Base-by-base conservation (phyloP, 257 asterid species). In the Solanum pimpinellifolium region DNA sequence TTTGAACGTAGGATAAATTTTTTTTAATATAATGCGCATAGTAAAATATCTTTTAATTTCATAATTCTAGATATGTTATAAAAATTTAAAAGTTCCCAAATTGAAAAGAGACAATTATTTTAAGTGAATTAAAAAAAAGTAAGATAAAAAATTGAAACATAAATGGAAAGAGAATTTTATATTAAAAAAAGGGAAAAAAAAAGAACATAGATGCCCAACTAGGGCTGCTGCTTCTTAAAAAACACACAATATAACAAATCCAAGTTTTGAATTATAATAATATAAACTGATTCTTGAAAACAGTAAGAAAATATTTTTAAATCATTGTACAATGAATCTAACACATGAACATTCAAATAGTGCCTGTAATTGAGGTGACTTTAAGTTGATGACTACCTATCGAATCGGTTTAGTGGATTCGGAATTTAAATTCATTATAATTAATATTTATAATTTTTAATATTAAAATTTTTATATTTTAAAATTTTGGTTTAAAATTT, bases 271-370 rank as follows among this genome's bases (percentile, higher is more conserved):
- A 47, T 80, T 80, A 14, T 47, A 80, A 80, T 47, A 39, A 80
- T 29, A 47, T 4, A 20, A 47, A 31, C 27, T 35, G 85, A 47
- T 46, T 78, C 65, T 15, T 78, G 41, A 9, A 47, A 80, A 80
- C 68, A 47, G 42, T 47, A 83, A 18, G 27, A 83, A 77, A 56
- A 82, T 72, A 74, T 37, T 76, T 23, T 70, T 15, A 80, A 47
- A 29, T 47, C 70, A 25, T 44, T 81, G 89, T 91, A 65, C 91
- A 52, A 86, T 86, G 93, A 91, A 91, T 88, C 92, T 83, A 81
- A 31, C 89, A 89, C 47, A 46, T 84, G 33, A 33, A 56, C 75
- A 66, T 85, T n/a, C 14, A 37, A 70, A 29, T 41, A 65, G 87
- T 83, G 46, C 68, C 33, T 35, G 29, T 52, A 49, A 39, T 82